Conservation (phyloP, 441 rosid genomes). For the Aleurites moluccanus region DNA sequence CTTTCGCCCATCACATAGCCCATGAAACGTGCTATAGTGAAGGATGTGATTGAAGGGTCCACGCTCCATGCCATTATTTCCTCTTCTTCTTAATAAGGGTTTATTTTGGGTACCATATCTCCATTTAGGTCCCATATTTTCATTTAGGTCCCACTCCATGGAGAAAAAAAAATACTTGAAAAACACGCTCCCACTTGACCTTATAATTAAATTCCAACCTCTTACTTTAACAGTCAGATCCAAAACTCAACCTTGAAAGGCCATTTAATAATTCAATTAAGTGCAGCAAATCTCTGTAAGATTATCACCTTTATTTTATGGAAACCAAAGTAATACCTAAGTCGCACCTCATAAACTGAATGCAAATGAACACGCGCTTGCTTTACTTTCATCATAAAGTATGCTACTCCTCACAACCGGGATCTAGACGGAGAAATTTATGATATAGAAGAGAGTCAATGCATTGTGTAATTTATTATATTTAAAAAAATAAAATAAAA, state of each 20-base stretch:
- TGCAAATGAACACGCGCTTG: not conserved
- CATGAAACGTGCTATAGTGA: not conserved
- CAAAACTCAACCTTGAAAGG: conserved; percentile 3
- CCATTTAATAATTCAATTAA: not conserved
- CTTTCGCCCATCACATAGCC: conserved; percentile 1
- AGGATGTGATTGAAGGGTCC: conserved; percentile 20
- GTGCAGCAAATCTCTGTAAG: not conserved
- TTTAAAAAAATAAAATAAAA: no score
- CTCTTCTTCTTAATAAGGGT: not conserved
- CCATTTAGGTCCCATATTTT: no score
- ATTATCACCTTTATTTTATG: not conserved
- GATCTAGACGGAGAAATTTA: no score
- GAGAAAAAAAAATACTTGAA: conserved; percentile 6
- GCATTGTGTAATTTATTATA: no score
- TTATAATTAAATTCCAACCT: not conserved
- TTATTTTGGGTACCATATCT: conserved; percentile 17
- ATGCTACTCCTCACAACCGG: no score
- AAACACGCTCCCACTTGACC: not conserved
- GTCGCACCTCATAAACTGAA: not conserved
- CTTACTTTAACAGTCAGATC: not conserved
- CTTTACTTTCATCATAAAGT: no score
- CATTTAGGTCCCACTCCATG: not conserved
- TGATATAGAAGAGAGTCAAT: no score
- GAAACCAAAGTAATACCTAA: not conserved
- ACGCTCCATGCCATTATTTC: not conserved